Percentiles rank a stretch among this genome's conserved stretches.
phyloP scores from a whole-genome alignment of 345 rosid genomes.

The Geranium brycei region DNA sequence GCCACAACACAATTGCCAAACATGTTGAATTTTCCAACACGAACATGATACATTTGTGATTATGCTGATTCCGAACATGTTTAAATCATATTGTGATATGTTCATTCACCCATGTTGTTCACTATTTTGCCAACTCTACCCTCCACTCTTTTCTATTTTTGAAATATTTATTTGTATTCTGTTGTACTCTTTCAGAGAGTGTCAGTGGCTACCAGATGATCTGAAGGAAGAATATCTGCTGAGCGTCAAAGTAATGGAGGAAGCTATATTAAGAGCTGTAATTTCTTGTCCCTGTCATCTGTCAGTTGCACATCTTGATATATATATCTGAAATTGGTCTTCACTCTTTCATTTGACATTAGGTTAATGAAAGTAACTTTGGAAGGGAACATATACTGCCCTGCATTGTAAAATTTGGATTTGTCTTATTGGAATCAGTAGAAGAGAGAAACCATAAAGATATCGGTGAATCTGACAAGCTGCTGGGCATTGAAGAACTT shows the following conservation, averaged over 20 bases:
- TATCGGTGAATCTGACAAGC: constrained; percentile 25
- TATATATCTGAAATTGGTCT: background rate
- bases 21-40: too few relatives aligned
- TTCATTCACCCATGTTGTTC: too few relatives aligned
- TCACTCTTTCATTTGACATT: constrained; percentile 9
- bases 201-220: constrained; percentile 57
- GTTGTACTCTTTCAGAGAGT: constrained; percentile 33
- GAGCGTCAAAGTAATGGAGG: constrained; percentile 42
- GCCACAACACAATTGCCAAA: too few relatives aligned
- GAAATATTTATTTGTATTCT: constrained; percentile 6
- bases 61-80: too few relatives aligned
- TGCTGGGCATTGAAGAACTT: constrained; percentile 54
- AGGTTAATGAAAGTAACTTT: constrained; percentile 62
- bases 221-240: constrained; percentile 38
- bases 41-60: too few relatives aligned
- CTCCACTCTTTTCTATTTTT: background rate
- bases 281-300: constrained; percentile 10
- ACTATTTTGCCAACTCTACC: too few relatives aligned
- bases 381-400: constrained; percentile 80
- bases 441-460: constrained; percentile 30
- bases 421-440: constrained; percentile 52
- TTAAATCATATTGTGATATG: too few relatives aligned
- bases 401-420: constrained; percentile 56
- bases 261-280: constrained; percentile 64
- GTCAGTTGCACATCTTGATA: background rate